Base-by-base conservation (phyloP, 176 grass and related monocot genomes). In the Urochloa ruziziensis region DNA sequence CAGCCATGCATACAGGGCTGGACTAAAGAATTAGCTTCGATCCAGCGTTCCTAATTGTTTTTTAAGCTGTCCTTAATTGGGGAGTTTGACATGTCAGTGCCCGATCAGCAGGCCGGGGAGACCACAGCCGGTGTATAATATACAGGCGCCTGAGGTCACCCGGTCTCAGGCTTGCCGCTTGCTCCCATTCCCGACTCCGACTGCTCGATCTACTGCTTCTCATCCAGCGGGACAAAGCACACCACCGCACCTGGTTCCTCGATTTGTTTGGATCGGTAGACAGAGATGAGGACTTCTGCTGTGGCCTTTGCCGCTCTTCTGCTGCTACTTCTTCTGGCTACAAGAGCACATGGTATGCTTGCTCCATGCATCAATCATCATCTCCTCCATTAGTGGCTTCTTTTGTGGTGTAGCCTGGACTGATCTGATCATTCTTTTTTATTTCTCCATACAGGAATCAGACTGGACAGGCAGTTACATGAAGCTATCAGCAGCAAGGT, bases 211-310 rank as follows among this genome's bases (percentile, higher is more conserved):
- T 36, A n/a, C 64, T 36, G 18, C 64, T 80, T 37, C 61, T 64
- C 64, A 76, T 59, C 60, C 52, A 81, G 35, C 18, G 11, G 63
- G 47, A 36, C 43, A 44, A 44, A 44, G 11, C 10, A 49, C 47
- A 87, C 39, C 84, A 17, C 36, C n/a, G 35, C 75, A 71, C 75
- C 77, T 54, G n/a, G 54, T 37, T 56, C 35, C n/a, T 54, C 34
- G 72, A 15, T 10, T 69, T 60, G 42, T 89, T 72, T 49, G 24
- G 65, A 67, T 32, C 66, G 40, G 63, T 70, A 39, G 68, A 73
- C 34, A 70, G 52, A 87, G 64, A 98, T 95, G 95, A 98, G 76
- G 82, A 66, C 81, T 87, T 83, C 39, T 37, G 56, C 81, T 48
- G 58, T 86, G 49, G 24, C 82, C 29, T 57, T 89, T 78, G 71